A percentile compares a stretch with the other conserved stretches of the same genome.
Evolutionary conservation across 768 basidiomycete species (phyloP).

Genomic region (Tylopilus plumbeoviolaceoides): DNA sequence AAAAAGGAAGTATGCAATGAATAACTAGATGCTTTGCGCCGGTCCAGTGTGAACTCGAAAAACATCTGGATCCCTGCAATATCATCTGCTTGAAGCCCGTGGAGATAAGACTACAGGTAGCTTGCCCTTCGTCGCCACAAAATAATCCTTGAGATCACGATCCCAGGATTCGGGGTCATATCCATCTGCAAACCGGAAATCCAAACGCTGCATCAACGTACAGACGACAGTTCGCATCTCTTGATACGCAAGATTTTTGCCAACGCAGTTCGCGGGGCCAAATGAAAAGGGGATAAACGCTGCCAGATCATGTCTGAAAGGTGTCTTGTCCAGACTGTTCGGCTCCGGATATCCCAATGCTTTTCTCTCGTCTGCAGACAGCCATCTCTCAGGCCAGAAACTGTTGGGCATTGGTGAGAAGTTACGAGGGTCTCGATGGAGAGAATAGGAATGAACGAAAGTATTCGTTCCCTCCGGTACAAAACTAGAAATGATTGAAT

Average conservation of each 20-base stretch:
- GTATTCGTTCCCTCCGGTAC: conserved; percentile 43
- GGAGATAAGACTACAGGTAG: conserved; percentile 35
- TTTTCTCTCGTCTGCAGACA: conserved; percentile 27
- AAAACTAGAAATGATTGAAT: conserved; percentile 28
- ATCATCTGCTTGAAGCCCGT: conserved; percentile 22
- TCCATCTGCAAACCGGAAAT: conserved; percentile 37
- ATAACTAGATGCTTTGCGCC: conserved; percentile 27
- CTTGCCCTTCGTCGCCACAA: conserved; percentile 34
- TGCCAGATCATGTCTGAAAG: conserved; percentile 31
- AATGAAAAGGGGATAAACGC: conserved; percentile 46
- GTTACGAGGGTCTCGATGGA: conserved; percentile 45
- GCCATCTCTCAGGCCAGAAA: conserved; percentile 46
- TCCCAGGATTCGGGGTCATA: conserved; percentile 34
- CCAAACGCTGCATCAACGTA: conserved; percentile 37
- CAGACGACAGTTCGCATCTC: conserved; percentile 40
- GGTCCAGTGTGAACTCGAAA: conserved; percentile 17
- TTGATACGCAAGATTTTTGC: conserved; percentile 40
- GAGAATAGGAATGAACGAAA: conserved; percentile 39
- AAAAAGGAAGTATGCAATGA: conserved; percentile 9
- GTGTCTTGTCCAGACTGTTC: conserved; percentile 21
- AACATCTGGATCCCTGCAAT: conserved; percentile 6
- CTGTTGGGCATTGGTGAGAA: conserved; percentile 43
- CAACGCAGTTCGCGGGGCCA: conserved; percentile 44
- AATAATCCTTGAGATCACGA: conserved; percentile 35
- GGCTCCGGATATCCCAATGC: conserved; percentile 24